Conservation (phyloP, 2,329 filamentous ascomycete species). For the Pseudogymnoascus sp. region DNA sequence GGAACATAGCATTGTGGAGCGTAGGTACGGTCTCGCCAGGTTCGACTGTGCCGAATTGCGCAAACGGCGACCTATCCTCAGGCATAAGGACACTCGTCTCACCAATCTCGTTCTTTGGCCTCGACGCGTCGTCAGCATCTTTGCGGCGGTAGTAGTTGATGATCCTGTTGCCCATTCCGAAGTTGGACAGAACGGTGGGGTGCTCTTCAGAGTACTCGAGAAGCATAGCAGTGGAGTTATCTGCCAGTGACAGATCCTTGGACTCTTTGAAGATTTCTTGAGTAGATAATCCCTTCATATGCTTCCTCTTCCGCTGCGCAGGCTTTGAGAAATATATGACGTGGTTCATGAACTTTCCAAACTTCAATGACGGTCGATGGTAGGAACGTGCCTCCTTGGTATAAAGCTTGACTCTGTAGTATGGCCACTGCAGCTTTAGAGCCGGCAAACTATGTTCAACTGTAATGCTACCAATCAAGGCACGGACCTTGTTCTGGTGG, state of each 20-base stretch:
- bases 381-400: constrained; percentile 69
- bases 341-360: constrained; percentile 58
- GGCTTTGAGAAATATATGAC: constrained; percentile 66
- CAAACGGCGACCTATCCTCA: constrained; percentile 93
- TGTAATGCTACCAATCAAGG: constrained; percentile 81
- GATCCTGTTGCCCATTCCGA: constrained; percentile 92
- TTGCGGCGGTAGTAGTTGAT: constrained; percentile 95
- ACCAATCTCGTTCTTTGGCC: constrained; percentile 60
- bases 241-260: constrained; percentile 74
- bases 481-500: constrained; percentile 90
- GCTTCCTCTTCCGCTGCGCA: constrained; percentile 69
- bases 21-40: constrained; percentile 85
- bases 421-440: constrained; percentile 84
- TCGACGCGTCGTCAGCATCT: constrained; percentile 47
- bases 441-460: constrained; percentile 93
- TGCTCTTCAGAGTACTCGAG: constrained; percentile 95
- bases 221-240: constrained; percentile 80
- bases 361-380: constrained; percentile 70
- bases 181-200: constrained; percentile 85
- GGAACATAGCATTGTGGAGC: constrained; percentile 90
- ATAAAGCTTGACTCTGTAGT: constrained; percentile 80
- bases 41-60: constrained; percentile 87
- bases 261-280: constrained; percentile 72
- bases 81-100: constrained; percentile 82
- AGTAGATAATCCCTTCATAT: constrained; percentile 68